Percentiles rank a stretch among this genome's conserved stretches.
phyloP scores from a whole-genome alignment of 495 filamentous ascomycete species.

The Aspergillus sclerotioniger region DNA sequence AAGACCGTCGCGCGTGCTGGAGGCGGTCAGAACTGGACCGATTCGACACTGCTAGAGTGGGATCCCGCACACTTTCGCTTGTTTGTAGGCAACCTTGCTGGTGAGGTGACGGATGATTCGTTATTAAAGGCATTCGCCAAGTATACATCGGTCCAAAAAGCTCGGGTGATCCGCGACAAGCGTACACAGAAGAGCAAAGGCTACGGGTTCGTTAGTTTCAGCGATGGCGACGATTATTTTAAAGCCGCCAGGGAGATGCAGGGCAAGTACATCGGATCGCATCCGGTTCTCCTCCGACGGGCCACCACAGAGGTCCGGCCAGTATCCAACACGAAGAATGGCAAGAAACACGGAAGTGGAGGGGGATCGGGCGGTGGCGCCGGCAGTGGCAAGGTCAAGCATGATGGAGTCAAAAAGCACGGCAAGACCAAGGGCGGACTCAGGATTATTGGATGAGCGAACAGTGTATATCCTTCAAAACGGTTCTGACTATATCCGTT shows the following conservation, averaged over 20 bases:
- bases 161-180: conserved; percentile 94
- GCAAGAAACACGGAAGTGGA: conserved; percentile 44
- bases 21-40: conserved; percentile 87
- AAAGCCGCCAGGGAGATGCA: conserved; percentile 95
- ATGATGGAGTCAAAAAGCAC: conserved; percentile 73
- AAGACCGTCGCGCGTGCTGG: conserved; percentile 82
- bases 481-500: not conserved
- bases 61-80: conserved; percentile 92
- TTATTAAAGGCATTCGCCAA: conserved; percentile 88
- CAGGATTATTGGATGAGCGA: conserved; percentile 67
- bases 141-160: conserved; percentile 86
- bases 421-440: conserved; percentile 78
- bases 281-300: conserved; percentile 81
- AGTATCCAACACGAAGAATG: conserved; percentile 46
- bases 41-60: conserved; percentile 87
- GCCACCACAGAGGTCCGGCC: conserved; percentile 89
- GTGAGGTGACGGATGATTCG: conserved; percentile 95
- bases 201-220: conserved; percentile 95
- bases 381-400: conserved; percentile 44
- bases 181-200: conserved; percentile 92
- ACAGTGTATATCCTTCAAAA: not conserved
- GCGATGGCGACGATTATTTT: conserved; percentile 93
- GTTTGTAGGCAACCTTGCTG: conserved; percentile 96
- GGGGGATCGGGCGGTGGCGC: conserved; percentile 31
- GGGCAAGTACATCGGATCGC: conserved; percentile 97